Conservation (phyloP, 208 protist genomes). For the Trypanosoma cruzi region DNA sequence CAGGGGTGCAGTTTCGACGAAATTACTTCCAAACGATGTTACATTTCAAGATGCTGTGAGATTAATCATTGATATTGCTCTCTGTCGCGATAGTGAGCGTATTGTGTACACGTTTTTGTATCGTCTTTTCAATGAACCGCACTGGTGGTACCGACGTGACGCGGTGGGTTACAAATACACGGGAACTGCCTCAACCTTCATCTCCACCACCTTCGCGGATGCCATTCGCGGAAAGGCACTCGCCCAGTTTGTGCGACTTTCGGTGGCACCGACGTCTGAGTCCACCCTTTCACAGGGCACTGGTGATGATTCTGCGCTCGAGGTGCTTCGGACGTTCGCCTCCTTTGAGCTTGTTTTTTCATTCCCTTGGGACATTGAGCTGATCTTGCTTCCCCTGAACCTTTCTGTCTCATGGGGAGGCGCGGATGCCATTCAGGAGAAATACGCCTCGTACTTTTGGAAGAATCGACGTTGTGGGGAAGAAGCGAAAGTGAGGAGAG, state of each 20-base stretch:
- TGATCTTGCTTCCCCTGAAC: constrained; percentile 54
- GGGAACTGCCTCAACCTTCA: constrained; percentile 52
- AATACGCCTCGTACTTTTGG: constrained; percentile 75
- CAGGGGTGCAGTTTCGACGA: background rate
- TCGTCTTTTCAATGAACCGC: constrained; percentile 53
- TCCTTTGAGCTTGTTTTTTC: constrained; percentile 70
- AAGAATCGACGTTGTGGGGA: constrained; percentile 38
- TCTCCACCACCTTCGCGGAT: constrained; percentile 55
- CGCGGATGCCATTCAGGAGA: constrained; percentile 28
- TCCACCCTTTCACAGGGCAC: background rate
- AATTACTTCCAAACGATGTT: background rate
- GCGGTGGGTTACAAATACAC: constrained; percentile 23
- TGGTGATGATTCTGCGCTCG: constrained; percentile 4
- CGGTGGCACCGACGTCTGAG: constrained; percentile 36
- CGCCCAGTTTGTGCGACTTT: constrained; percentile 56
- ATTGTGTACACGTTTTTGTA: constrained; percentile 73
- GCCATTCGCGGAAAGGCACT: constrained; percentile 57
- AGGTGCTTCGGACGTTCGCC: constrained; percentile 72
- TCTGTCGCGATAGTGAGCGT: constrained; percentile 76
- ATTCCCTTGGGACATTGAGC: constrained; percentile 54
- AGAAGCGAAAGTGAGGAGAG: constrained; percentile 6
- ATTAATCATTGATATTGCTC: constrained; percentile 75
- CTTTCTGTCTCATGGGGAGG: constrained; percentile 41
- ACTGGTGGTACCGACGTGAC: constrained; percentile 66
- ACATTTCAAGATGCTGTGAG: constrained; percentile 44